A percentile compares a stretch with the other conserved stretches of the same genome.
These are phyloP conservation scores for Geotrichum reessii DNA, from an alignment of 1,139 yeast genomes.

Conservation along the genomic window DNA sequence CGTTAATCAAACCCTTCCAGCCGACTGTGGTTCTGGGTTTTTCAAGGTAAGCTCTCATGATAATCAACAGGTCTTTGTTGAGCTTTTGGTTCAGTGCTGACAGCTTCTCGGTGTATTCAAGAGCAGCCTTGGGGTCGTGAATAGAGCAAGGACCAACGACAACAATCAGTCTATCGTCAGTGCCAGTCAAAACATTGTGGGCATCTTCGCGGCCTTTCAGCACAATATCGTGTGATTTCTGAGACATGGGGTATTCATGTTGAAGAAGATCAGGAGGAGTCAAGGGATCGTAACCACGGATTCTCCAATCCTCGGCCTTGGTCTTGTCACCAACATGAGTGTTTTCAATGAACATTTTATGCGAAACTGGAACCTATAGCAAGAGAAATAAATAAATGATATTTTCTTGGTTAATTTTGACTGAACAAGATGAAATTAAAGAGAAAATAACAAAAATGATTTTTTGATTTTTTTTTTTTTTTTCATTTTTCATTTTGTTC, in stretches of 20 bases:
- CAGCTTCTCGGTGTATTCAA: constrained; percentile 76
- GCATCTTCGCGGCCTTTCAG: constrained; percentile 72
- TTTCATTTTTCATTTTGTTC: background rate
- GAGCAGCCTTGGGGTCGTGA: constrained; percentile 84
- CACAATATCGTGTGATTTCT: constrained; percentile 59
- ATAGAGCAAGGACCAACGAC: constrained; percentile 95
- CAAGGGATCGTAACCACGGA: constrained; percentile 84
- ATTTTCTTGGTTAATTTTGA: background rate
- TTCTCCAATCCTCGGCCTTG: constrained; percentile 83
- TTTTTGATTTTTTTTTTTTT: no score
- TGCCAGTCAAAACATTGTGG: constrained; percentile 60
- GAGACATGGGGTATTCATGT: constrained; percentile 67
- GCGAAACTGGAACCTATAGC: constrained; percentile 1
- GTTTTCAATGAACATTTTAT: constrained; percentile 17
- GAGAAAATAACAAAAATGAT: no score
- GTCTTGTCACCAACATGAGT: constrained; percentile 31
- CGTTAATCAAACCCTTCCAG: constrained; percentile 97
- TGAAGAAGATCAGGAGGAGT: constrained; percentile 83
- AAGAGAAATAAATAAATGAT: background rate
- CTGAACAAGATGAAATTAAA: background rate
- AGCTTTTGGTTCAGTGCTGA: constrained; percentile 63
- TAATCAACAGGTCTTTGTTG: constrained; percentile 66
- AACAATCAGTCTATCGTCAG: constrained; percentile 75
- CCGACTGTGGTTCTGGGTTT: constrained; percentile 99
- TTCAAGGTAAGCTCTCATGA: constrained; percentile 95